Evolutionary conservation across 2,329 filamentous ascomycete species (phyloP).

Genomic region (Sphaerostilbella broomeana): DNA sequence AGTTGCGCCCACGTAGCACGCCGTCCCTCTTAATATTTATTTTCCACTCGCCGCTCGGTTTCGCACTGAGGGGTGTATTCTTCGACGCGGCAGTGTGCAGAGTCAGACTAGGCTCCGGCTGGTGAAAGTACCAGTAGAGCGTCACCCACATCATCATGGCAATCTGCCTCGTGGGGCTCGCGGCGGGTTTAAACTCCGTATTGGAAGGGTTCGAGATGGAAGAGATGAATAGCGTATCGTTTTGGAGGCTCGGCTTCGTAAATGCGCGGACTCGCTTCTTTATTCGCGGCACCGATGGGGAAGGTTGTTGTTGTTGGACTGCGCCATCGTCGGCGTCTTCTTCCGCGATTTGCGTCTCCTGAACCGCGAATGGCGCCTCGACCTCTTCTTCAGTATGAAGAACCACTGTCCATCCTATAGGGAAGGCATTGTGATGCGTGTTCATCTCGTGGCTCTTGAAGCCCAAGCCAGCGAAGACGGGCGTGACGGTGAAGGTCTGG

Average conservation of each 20-base stretch:
- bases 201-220: constrained; percentile 80
- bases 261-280: constrained; percentile 39
- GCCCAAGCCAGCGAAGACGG: constrained; percentile 84
- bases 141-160: constrained; percentile 97
- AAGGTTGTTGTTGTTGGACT: constrained; percentile 12
- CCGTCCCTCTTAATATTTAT: constrained; percentile 81
- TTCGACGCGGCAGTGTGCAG: constrained; percentile 57
- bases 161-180: constrained; percentile 78
- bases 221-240: constrained; percentile 84
- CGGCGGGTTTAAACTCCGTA: constrained; percentile 70
- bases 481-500: constrained; percentile 71
- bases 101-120: constrained; percentile 61
- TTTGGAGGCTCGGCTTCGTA: constrained; percentile 64
- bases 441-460: constrained; percentile 79
- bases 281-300: background rate
- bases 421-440: constrained; percentile 62
- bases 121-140: constrained; percentile 96
- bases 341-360: constrained; percentile 14
- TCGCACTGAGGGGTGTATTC: constrained; percentile 60
- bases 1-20: constrained; percentile 74
- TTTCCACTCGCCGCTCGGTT: constrained; percentile 78
- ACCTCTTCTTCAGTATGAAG: constrained; percentile 59
- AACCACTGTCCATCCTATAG: constrained; percentile 84
- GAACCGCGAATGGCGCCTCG: constrained; percentile 9
- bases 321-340: constrained; percentile 25